Evolutionary conservation across 768 basidiomycete species (phyloP), one percentile per base, ranked within the genome.

Genomic region (Multifurca ochricompacta): DNA sequence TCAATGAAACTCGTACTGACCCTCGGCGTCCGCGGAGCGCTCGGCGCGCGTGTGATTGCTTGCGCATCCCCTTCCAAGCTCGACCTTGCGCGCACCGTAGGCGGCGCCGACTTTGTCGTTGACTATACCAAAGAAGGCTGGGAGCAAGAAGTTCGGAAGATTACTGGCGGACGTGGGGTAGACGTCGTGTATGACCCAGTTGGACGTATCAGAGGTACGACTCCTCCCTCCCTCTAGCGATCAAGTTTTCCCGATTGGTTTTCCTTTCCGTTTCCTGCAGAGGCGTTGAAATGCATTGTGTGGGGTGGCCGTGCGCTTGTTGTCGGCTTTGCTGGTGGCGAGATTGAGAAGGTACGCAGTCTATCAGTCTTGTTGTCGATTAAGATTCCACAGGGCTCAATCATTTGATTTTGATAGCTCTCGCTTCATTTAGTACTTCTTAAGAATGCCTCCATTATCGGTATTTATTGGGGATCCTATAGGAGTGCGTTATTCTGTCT

Each of bases 21-120:
- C 25, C 28, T 3, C 5, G 21, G 10, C 46, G 36, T 49, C 43
- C 25, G 34, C 6, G 13, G n/a, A 92, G 93, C 78, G 7, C 75
- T 96, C 43, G 95, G 93, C 23, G 94, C 90, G 35, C 91, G 81
- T 63, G 96, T 99, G 19, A 97, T 99, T 61, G 96, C 92, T 0
- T 94, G 93, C 0, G 91, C 90, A 25, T 87, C 89, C 14, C 73
- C 74, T 28, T 71, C 75, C 37, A 99, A 99, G 68, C 74, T 95
- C 6, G 81, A 87, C 25, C 76, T 97, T 34, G 86, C 84, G 45
- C 83, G 79, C 60, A 73, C 73, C 21, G 72, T 78, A 48, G 93
- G 90, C 10, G 87, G 87, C 7, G 96, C 92, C 1, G 93, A 99
- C 66, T 76, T 83, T 62, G 76, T 73, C 4, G 72, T 99, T 9